Evolutionary conservation across 352 stramenopile species (phyloP).

Genomic region (Pythium coloratum): DNA sequence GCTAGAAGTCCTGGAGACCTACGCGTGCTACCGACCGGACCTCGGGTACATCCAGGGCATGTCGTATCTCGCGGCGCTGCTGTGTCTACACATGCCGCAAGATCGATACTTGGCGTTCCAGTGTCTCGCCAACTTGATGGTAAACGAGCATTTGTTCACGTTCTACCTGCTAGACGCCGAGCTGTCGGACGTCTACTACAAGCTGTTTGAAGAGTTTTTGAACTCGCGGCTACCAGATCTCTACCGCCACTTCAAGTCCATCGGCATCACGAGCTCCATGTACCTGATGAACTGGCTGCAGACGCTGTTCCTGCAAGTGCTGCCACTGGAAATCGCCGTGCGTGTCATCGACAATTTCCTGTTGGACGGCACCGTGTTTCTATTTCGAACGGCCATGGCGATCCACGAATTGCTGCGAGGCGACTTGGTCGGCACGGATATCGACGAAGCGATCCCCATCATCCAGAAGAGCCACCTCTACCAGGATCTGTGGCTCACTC

Average conservation of each 20-base stretch:
- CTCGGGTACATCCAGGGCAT: constrained; percentile 90
- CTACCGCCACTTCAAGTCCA: constrained; percentile 48
- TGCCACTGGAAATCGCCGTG: constrained; percentile 73
- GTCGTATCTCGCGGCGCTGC: constrained; percentile 84
- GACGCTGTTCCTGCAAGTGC: constrained; percentile 82
- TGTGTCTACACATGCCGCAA: constrained; percentile 85
- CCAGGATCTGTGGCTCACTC: constrained; percentile 56
- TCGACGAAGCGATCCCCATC: constrained; percentile 76
- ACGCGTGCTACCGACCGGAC: constrained; percentile 85
- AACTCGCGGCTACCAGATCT: constrained; percentile 46
- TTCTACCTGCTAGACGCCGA: constrained; percentile 86
- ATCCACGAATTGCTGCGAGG: constrained; percentile 70
- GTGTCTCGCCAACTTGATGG: constrained; percentile 86
- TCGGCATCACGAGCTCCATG: constrained; percentile 74
- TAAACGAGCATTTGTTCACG: constrained; percentile 87
- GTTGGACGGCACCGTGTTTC: constrained; percentile 80
- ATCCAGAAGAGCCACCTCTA: constrained; percentile 69
- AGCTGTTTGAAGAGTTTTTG: constrained; percentile 76
- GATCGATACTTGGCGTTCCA: constrained; percentile 84
- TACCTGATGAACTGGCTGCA: constrained; percentile 91
- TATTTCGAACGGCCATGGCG: constrained; percentile 80
- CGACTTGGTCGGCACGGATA: constrained; percentile 55
- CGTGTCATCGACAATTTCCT: constrained; percentile 86
- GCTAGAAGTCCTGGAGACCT: constrained; percentile 83
- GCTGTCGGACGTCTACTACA: constrained; percentile 80